A percentile compares a stretch with the other conserved stretches of the same genome.
phyloP scores from a whole-genome alignment of 306 rosid genomes.

The Sindora glabra region DNA sequence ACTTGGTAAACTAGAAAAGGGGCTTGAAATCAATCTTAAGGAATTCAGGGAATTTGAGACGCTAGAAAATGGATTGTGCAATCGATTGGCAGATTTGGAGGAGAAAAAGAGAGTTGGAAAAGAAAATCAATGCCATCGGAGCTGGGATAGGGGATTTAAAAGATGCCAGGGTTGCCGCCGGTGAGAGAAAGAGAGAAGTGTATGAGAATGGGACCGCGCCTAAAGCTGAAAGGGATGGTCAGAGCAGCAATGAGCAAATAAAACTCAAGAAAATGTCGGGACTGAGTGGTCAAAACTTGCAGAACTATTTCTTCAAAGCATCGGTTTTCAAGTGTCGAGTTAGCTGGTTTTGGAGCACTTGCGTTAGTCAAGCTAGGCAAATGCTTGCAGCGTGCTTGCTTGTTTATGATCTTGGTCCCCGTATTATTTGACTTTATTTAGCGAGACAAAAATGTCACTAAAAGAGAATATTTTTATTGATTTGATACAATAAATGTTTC shows the following conservation, averaged over 20 bases:
- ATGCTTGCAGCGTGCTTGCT: too few species aligned
- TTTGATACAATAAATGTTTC: too few species aligned
- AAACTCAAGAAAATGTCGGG: neutral
- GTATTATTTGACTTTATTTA: too few species aligned
- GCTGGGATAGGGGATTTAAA: conserved; percentile 2
- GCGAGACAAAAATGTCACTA: too few species aligned
- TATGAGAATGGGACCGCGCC: conserved; percentile 1
- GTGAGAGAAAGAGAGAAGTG: conserved; percentile 5
- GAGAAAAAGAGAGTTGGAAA: conserved; percentile 23
- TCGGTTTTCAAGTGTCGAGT: too few species aligned
- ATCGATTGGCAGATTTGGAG: neutral
- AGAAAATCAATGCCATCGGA: conserved; percentile 13
- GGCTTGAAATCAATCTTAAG: conserved; percentile 5
- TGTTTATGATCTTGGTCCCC: too few species aligned
- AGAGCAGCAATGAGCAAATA: conserved; percentile 12
- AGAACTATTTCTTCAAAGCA: neutral
- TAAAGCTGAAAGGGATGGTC: conserved; percentile 5
- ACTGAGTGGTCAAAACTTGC: neutral
- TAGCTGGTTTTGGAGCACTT: too few species aligned
- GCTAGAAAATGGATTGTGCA: neutral
- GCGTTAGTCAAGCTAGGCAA: too few species aligned
- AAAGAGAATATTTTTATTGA: too few species aligned
- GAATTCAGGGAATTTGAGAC: conserved; percentile 7
- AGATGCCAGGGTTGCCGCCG: neutral
- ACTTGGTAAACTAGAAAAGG: neutral